Percentiles rank a stretch among this genome's conserved stretches.
These are phyloP conservation scores for Andrographis paniculata DNA, from an alignment of 305 asterid genomes.

Conservation along the genomic window DNA sequence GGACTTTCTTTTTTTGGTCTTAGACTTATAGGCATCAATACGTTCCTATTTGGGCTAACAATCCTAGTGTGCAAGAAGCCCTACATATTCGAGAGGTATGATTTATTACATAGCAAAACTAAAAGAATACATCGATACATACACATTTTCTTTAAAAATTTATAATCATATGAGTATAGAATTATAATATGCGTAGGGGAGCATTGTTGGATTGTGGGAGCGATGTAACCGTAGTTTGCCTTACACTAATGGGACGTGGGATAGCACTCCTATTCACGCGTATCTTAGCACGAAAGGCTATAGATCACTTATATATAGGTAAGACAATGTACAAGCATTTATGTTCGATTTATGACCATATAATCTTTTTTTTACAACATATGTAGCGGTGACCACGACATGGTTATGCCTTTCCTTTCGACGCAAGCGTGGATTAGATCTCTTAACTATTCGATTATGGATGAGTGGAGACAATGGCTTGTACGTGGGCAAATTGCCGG, in stretches of 20 bases:
- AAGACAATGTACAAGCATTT: not conserved
- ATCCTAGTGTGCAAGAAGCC: not conserved
- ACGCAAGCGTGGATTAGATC: not conserved
- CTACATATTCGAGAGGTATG: not conserved
- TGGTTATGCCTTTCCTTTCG: no score
- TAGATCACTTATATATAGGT: not conserved
- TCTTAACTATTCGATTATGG: not conserved
- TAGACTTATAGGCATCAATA: not conserved
- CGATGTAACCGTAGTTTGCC: not conserved
- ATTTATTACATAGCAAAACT: not conserved
- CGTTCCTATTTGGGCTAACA: not conserved
- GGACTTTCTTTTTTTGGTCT: not conserved
- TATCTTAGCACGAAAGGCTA: not conserved
- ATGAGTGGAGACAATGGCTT: not conserved
- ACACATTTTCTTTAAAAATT: no score
- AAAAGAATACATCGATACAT: no score
- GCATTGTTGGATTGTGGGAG: not conserved
- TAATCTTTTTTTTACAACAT: not conserved
- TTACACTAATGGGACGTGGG: not conserved
- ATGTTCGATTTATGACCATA: not conserved
- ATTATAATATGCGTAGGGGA: not conserved
- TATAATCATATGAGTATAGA: no score
- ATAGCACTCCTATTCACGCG: not conserved
- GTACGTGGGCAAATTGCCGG: not conserved
- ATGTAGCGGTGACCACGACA: not conserved